Base-by-base conservation (phyloP, 805 yeast species). In the Zygosaccharomyces bailii region DNA sequence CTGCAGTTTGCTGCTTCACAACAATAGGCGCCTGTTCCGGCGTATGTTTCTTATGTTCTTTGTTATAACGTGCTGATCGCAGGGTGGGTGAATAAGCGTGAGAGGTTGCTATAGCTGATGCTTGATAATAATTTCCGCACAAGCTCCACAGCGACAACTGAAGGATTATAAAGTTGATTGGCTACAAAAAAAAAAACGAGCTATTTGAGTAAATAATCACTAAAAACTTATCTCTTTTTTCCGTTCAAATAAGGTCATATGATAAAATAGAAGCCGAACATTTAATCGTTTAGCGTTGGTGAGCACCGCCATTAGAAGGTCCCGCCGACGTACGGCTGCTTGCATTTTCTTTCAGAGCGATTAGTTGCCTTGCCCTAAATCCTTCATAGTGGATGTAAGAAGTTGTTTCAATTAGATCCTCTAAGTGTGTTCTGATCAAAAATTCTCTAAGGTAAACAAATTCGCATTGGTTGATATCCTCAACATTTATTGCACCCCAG, bases 381-480 rank as follows among this genome's bases (percentile, higher is more conserved):
- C 81, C 75, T 72, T 93, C 99, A 68, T 93, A 93, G 67, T 93
- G 98, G 43, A 81, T 76, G 54, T 79, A 73, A 1, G 95, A 73
- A 3, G 99, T 93, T 9, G 96, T 80, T 67, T 93, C 99, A 58
- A 93, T 90, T 65, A 93, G 80, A 65, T 91, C 98, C 67, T 89
- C 97, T 60, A 93, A 74, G 66, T 93, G 97, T 6, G 98, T 88
- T 71, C 96, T 82, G 36, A 96, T 88, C 60, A 93, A 78, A 67
- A 93, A 93, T 66, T 88, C 96, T 70, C 97, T 80, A 62, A 93
- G 79, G 57, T 87, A 89, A 30, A 88, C 87, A 73, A 93, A 93
- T 71, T 93, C 99, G 69, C 96, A 89, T 69, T 93, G 98, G 44
- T 84, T 79, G 43, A 87, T 89, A 69, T 93, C 96, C 70, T 90